phyloP scores from a whole-genome alignment of 1,284 basidiomycete genomes.

The Ganoderma leucocontextum region DNA sequence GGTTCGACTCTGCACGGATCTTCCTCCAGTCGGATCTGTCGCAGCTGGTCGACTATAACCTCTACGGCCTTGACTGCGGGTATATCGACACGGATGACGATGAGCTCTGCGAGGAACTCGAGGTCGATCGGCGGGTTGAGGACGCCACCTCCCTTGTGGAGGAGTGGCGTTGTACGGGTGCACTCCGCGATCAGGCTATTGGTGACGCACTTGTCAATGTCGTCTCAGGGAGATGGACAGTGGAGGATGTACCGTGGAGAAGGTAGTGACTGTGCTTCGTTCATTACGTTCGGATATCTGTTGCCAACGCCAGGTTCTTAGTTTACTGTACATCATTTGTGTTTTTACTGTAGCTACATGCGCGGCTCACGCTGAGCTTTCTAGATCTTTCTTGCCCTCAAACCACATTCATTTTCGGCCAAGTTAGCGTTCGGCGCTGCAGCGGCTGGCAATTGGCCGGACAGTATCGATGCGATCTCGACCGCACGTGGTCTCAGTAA shows the following conservation, averaged over 20 bases:
- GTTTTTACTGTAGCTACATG: background rate
- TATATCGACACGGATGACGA: constrained; percentile 32
- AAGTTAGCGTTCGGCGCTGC: background rate
- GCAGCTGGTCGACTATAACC: constrained; percentile 42
- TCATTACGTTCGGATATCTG: background rate
- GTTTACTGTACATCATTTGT: background rate
- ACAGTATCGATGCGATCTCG: background rate
- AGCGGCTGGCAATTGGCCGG: background rate
- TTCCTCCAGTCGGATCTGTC: constrained; percentile 41
- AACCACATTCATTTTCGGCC: too few species aligned
- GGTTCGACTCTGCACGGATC: constrained; percentile 30
- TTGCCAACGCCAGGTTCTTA: background rate
- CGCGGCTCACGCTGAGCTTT: background rate
- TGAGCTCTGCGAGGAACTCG: constrained; percentile 32
- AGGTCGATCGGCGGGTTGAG: constrained; percentile 35
- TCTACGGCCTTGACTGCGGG: constrained; percentile 34
- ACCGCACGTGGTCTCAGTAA: constrained; percentile 1
- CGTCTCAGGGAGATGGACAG: constrained; percentile 30
- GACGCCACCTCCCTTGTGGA: constrained; percentile 34
- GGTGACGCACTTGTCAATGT: constrained; percentile 38
- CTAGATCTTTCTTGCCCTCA: background rate
- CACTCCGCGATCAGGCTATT: constrained; percentile 39
- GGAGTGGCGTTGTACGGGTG: constrained; percentile 35
- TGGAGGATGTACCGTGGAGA: constrained; percentile 22
- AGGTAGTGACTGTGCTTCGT: background rate